A percentile compares a stretch with the other conserved stretches of the same genome.
Conservation (phyloP, 371 early-diverging fungal genomes). For the Nematocida minor region DNA sequence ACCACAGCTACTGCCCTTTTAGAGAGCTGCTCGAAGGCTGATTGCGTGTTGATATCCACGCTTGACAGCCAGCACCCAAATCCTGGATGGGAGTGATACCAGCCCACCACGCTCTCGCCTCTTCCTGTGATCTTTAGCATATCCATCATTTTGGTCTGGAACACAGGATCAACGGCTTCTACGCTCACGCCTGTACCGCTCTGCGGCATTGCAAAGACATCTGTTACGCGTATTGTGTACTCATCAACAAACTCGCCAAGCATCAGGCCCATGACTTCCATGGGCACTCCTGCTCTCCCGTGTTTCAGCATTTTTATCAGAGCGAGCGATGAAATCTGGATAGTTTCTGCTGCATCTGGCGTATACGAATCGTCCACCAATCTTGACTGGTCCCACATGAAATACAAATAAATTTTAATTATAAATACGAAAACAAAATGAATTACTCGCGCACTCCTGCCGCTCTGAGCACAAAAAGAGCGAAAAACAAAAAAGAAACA, state of each 20-base stretch:
- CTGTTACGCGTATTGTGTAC: slow-evolving; percentile 95
- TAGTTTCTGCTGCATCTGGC: slow-evolving; percentile 93
- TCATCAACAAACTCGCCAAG: slow-evolving; percentile 98
- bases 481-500: background rate
- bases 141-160: slow-evolving; percentile 99
- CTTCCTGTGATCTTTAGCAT: slow-evolving; percentile 96
- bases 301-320: slow-evolving; percentile 79
- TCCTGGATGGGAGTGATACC: slow-evolving; percentile 99
- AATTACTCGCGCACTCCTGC: background rate
- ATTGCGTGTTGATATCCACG: slow-evolving; percentile 95
- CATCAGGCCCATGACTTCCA: slow-evolving; percentile 99
- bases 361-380: slow-evolving; percentile 36
- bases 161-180: slow-evolving; percentile 97
- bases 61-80: slow-evolving; percentile 99
- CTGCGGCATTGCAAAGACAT: slow-evolving; percentile 99
- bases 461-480: background rate
- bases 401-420: slow-evolving; percentile 52
- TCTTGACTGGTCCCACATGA: slow-evolving; percentile 53
- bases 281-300: slow-evolving; percentile 97
- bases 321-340: slow-evolving; percentile 95
- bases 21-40: slow-evolving; percentile 74
- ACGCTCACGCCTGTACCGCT: slow-evolving; percentile 97
- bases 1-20: slow-evolving; percentile 96
- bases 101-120: slow-evolving; percentile 98
- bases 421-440: background rate